Base-by-base conservation (phyloP, 2,329 filamentous ascomycete genomes). In the Colletotrichum tabaci region DNA sequence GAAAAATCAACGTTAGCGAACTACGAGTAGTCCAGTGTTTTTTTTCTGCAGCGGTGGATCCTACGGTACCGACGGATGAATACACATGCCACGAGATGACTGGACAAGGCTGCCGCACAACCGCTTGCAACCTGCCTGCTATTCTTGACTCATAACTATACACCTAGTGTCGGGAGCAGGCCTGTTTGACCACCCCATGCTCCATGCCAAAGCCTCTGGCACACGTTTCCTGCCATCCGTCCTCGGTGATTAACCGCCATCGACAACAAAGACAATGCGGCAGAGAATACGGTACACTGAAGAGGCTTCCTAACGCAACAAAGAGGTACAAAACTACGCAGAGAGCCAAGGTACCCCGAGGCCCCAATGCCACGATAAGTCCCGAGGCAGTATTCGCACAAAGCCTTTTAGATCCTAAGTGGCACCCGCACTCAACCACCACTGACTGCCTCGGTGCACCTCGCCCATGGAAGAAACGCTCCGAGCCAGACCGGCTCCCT, bases 101-200 rank as follows among this genome's bases (percentile, higher is more conserved):
- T 72, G 66, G 66, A 65, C 60, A 55, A 69, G 66, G 65, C 69
- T 64, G 69, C 58, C 53, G 69, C 65, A 63, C 69, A 68, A 62
- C 66, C 66, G n/a, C 66, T 40, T 72, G 21, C 26, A 26, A 40
- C 50, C 68, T 52, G 38, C 68, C 26, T 52, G 38, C 68, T 21
- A 70, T 66, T 49, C 70, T 72, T 72, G 70, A 72, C 66, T 72
- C 70, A 71, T 66, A 66, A 53, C 57, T 58, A 63, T 46, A 63
- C 57, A 40, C 58, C 38, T 68, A 63, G 58, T 63, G 58, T 68
- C 53, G 58, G 68, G 68, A 47, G 66, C 35, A 68, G 50, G 68
- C 68, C 65, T 71, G 57, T 57, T 46, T 68, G 50, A 65, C 64
- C 58, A 71, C 44, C 58, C 63, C 68, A 62, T 71, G 65, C 68